Percentiles rank a stretch among this genome's conserved stretches.
Evolutionary conservation across 2,329 filamentous ascomycete species (phyloP).

Genomic region (Aspergillus sp.): DNA sequence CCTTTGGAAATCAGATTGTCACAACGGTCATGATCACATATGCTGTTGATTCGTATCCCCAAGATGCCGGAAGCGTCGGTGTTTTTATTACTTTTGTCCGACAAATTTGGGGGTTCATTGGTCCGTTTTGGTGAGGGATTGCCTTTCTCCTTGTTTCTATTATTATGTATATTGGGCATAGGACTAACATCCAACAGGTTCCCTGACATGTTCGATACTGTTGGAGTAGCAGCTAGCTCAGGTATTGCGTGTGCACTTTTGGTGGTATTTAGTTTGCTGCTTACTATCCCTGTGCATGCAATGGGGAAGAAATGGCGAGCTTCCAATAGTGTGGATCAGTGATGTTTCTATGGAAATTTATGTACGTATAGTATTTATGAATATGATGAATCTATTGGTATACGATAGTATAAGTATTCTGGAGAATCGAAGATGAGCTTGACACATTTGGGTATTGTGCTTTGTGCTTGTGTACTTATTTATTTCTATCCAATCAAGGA

Average conservation of each 20-base stretch:
- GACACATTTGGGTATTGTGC: too few relatives aligned
- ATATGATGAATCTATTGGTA: too few relatives aligned
- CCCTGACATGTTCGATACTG: conserved; percentile 4
- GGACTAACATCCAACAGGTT: not conserved
- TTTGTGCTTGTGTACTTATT: too few relatives aligned
- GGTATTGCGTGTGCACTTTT: not conserved
- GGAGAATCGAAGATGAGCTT: too few relatives aligned
- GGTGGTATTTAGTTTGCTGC: conserved; percentile 9
- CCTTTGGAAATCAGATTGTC: conserved; percentile 57
- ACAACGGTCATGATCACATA: conserved; percentile 60
- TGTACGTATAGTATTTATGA: too few relatives aligned
- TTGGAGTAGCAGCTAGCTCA: not conserved
- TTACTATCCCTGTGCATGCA: conserved; percentile 8
- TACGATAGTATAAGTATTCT: too few relatives aligned
- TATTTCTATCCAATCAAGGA: too few relatives aligned
- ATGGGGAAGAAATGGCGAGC: conserved; percentile 9
- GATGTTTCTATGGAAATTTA: too few relatives aligned
- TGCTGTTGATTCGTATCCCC: conserved; percentile 54
- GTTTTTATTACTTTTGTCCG: conserved; percentile 58
- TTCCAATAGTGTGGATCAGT: not conserved
- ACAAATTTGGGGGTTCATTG: conserved; percentile 33
- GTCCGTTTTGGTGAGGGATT: conserved; percentile 33
- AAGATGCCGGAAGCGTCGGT: conserved; percentile 54
- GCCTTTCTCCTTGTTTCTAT: not conserved
- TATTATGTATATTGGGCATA: not conserved